phyloP scores from a whole-genome alignment of 2,329 filamentous ascomycete genomes.

The Byssochlamys sp. region DNA sequence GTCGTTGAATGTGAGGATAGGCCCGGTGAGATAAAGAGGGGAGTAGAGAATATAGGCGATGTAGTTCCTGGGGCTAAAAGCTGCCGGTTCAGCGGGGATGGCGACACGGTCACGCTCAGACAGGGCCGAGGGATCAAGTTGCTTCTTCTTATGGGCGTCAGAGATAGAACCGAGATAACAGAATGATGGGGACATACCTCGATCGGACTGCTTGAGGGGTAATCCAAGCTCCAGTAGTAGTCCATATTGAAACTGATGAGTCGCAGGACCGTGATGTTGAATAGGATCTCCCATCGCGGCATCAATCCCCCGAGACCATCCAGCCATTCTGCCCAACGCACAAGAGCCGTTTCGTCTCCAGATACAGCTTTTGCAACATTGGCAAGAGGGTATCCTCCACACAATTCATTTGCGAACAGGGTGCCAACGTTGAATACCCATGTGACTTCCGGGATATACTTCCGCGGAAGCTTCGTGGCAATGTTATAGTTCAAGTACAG shows the following conservation, averaged over 20 bases:
- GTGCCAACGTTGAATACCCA: constrained; percentile 84
- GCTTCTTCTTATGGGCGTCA: constrained; percentile 77
- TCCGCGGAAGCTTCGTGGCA: constrained; percentile 59
- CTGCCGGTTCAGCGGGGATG: constrained; percentile 59
- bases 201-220: constrained; percentile 54
- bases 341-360: constrained; percentile 37
- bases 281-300: constrained; percentile 87
- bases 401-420: constrained; percentile 83
- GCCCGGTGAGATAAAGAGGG: constrained; percentile 82
- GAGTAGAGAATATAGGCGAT: constrained; percentile 83
- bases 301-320: constrained; percentile 78
- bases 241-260: constrained; percentile 96
- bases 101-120: constrained; percentile 80
- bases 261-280: constrained; percentile 87
- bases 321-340: constrained; percentile 59
- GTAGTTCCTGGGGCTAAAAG: constrained; percentile 77
- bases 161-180: constrained; percentile 3
- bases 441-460: constrained; percentile 62
- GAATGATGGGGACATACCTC: constrained; percentile 57
- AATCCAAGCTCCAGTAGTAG: constrained; percentile 80
- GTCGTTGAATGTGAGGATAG: constrained; percentile 96
- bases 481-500: constrained; percentile 73
- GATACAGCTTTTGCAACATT: constrained; percentile 49
- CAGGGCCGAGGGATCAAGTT: constrained; percentile 75
- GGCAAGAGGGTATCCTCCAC: constrained; percentile 63